phyloP scores from a whole-genome alignment of 495 filamentous ascomycete species.

The Xylaria sp. region DNA sequence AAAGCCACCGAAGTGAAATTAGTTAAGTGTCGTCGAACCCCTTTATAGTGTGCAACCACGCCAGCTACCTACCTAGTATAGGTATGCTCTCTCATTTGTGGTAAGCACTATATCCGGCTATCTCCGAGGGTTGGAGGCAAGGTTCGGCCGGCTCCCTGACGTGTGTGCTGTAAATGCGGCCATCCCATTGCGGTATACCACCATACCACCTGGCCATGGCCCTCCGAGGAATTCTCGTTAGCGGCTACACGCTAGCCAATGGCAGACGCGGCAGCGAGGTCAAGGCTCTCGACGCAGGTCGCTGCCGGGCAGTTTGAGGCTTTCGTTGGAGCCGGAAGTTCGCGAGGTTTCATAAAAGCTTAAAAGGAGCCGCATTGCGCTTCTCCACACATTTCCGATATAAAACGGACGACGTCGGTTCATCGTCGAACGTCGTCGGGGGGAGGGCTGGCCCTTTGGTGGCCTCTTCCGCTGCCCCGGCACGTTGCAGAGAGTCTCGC shows the following conservation, averaged over 20 bases:
- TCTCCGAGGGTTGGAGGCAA: neutral
- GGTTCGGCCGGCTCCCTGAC: too few relatives aligned
- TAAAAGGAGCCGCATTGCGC: slow-evolving; percentile 40
- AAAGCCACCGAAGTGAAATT: neutral
- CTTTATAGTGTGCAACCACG: neutral
- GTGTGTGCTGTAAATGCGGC: slow-evolving; percentile 4
- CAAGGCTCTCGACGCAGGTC: slow-evolving; percentile 25
- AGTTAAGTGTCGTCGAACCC: neutral
- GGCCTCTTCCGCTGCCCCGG: slow-evolving; percentile 9
- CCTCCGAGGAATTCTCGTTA: slow-evolving; percentile 35
- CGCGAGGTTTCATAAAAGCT: slow-evolving; percentile 44
- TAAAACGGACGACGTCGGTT: slow-evolving; percentile 36
- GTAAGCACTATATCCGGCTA: slow-evolving; percentile 2
- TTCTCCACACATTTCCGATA: slow-evolving; percentile 38
- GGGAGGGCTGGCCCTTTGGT: slow-evolving; percentile 5
- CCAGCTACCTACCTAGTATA: too few relatives aligned
- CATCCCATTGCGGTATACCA: slow-evolving; percentile 9
- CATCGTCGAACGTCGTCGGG: slow-evolving; percentile 6
- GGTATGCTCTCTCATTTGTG: neutral
- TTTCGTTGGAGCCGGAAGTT: slow-evolving; percentile 39
- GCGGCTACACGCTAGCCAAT: slow-evolving; percentile 21
- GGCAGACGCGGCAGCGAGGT: slow-evolving; percentile 8
- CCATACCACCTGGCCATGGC: neutral
- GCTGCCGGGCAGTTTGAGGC: slow-evolving; percentile 36
- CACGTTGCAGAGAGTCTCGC: neutral